Evolutionary conservation across 345 rosid genomes (phyloP).

Genomic region (Murraya paniculata): DNA sequence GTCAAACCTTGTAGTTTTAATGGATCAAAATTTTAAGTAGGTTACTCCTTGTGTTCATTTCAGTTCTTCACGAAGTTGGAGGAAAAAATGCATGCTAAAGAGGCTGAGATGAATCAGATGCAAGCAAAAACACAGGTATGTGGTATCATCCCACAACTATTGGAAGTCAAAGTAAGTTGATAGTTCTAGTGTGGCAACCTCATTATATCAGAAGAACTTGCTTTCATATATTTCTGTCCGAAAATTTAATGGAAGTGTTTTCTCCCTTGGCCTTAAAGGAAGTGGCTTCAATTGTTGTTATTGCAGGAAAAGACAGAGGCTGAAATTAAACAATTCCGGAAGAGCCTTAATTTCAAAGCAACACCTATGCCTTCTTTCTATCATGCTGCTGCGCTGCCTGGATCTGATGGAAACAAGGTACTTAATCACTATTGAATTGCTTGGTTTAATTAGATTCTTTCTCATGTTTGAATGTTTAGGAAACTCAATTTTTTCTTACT

Average conservation of each 20-base stretch:
- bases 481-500: neutral
- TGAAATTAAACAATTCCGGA: slow-evolving; percentile 61
- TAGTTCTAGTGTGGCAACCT: neutral
- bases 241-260: neutral
- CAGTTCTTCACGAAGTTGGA: slow-evolving; percentile 74
- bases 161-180: neutral
- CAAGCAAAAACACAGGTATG: slow-evolving; percentile 70
- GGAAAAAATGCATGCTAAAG: slow-evolving; percentile 71
- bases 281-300: neutral
- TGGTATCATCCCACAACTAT: neutral
- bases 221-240: neutral
- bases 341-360: slow-evolving; percentile 84
- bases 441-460: neutral
- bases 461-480: neutral
- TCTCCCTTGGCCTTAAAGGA: neutral
- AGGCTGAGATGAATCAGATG: slow-evolving; percentile 60
- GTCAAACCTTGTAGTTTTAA: neutral
- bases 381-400: slow-evolving; percentile 25
- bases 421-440: neutral
- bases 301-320: slow-evolving; percentile 64
- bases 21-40: neutral
- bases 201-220: neutral
- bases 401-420: slow-evolving; percentile 58
- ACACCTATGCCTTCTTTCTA: slow-evolving; percentile 91
- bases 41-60: slow-evolving; percentile 10